These are phyloP conservation scores for Trichophyton mentagrophytes DNA, from an alignment of 2,329 filamentous ascomycete genomes.

Conservation along the genomic window DNA sequence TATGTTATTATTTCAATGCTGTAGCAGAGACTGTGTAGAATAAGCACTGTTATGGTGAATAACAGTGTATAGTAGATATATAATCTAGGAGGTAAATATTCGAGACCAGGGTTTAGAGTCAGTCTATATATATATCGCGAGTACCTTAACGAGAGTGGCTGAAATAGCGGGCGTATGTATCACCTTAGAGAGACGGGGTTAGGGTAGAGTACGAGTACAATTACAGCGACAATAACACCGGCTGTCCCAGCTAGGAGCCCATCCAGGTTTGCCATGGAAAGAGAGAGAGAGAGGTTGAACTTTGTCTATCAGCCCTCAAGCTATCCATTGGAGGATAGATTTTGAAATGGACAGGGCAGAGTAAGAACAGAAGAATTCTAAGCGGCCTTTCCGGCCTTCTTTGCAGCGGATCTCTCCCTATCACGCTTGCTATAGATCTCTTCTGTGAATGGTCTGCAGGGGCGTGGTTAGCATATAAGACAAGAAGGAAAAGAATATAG, in stretches of 20 bases:
- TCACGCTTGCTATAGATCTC: slow-evolving; percentile 74
- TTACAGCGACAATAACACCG: not conserved
- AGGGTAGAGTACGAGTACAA: not conserved
- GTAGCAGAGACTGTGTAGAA: not conserved
- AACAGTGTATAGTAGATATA: not conserved
- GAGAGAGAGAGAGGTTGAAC: not conserved
- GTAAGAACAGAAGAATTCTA: slow-evolving; percentile 12
- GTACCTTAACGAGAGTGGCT: not conserved
- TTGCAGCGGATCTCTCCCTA: slow-evolving; percentile 28
- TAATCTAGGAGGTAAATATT: not conserved
- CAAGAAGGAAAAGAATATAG: not conserved
- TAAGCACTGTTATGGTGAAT: not conserved
- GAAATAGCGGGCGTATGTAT: not conserved
- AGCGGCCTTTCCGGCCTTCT: slow-evolving; percentile 28
- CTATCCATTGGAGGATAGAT: not conserved
- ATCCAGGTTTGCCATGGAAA: not conserved
- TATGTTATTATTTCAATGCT: no score
- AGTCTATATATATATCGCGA: not conserved
- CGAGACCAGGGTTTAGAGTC: not conserved
- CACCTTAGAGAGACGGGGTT: not conserved
- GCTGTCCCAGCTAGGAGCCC: not conserved
- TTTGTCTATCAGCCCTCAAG: not conserved
- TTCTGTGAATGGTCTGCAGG: slow-evolving; percentile 62
- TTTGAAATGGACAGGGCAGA: not conserved
- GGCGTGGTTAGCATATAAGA: not conserved